Evolutionary conservation across 1,139 yeast species (phyloP), one percentile per base, ranked within the genome.

Genomic region (Debaryomyces fabryi): DNA sequence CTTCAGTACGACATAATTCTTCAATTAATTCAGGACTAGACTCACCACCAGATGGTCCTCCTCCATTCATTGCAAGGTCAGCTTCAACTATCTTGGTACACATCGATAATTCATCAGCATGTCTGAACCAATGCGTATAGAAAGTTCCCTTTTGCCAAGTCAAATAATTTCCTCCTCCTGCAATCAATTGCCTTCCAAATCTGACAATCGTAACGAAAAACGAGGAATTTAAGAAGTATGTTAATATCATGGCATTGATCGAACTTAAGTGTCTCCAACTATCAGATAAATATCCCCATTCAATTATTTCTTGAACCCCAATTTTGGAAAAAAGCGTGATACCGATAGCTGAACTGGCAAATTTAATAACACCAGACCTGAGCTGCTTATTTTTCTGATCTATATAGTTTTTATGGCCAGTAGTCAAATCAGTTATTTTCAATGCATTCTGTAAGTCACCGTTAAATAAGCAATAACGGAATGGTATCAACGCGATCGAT

Each of bases 21-120:
- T 69, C 71, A n/a, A 68, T 57, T 20, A 76, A 58, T 37, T 64
- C 71, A 1, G 67, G 64, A 45, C 64, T 67, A 20, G 68, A 64
- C 49, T 69, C 74, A 1, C 76, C 76, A 3, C 71, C 71, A 27
- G 62, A 56, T n/a, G 58, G 51, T 2, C 65, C 79, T 15, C 70
- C 66, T 13, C 82, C 81, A 55, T 78, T 77, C 44, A 82, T 62
- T 39, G 68, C 69, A 9, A 82, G 71, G 64, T 88, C 91, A 39
- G 88, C 81, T 51, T 85, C 88, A 21, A 88, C 78, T 36, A 86
- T 76, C 57, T 79, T 76, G 1, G 88, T 72, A 44, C 86, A 77
- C 82, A 88, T 82, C 51, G 79, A 68, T 77, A 87, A 74, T 60
- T 86, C 89, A 57, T 85, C 88, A 9, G 86, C 79, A 63, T 84